These are phyloP conservation scores for Acacia crassicarpa DNA, from an alignment of 306 rosid species.

Conservation along the genomic window DNA sequence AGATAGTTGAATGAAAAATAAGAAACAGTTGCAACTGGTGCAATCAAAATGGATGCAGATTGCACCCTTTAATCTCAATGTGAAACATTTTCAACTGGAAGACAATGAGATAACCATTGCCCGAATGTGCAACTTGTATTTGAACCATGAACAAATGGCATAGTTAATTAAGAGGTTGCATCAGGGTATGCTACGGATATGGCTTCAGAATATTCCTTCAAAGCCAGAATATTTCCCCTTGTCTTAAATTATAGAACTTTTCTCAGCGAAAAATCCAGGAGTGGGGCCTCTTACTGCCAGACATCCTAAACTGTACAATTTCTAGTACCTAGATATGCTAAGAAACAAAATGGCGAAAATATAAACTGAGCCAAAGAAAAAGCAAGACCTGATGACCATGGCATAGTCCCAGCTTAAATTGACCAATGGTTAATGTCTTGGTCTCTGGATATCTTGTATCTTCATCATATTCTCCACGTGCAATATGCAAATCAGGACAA, in stretches of 20 bases:
- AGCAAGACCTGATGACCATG: slow-evolving; percentile 93
- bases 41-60: neutral
- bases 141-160: slow-evolving; percentile 1
- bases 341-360: neutral
- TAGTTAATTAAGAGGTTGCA: slow-evolving; percentile 7
- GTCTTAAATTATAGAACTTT: neutral
- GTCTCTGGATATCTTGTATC: slow-evolving; percentile 92
- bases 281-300: slow-evolving; percentile 9
- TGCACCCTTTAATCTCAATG: neutral
- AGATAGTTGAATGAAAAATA: slow-evolving; percentile 5
- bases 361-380: neutral
- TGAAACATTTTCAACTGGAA: neutral
- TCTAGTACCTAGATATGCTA: neutral
- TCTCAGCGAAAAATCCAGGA: neutral
- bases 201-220: neutral
- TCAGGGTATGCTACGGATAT: slow-evolving; percentile 4
- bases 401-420: slow-evolving; percentile 92
- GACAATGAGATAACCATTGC: neutral
- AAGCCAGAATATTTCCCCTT: neutral
- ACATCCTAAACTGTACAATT: neutral
- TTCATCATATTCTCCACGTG: slow-evolving; percentile 96
- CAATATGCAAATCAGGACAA: slow-evolving; percentile 90
- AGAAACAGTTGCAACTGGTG: neutral
- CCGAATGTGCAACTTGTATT: neutral
- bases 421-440: slow-evolving; percentile 94